Percentiles rank a stretch among this genome's conserved stretches.
Conservation (phyloP, 805 yeast genomes). For the Sugiyamaella americana region DNA sequence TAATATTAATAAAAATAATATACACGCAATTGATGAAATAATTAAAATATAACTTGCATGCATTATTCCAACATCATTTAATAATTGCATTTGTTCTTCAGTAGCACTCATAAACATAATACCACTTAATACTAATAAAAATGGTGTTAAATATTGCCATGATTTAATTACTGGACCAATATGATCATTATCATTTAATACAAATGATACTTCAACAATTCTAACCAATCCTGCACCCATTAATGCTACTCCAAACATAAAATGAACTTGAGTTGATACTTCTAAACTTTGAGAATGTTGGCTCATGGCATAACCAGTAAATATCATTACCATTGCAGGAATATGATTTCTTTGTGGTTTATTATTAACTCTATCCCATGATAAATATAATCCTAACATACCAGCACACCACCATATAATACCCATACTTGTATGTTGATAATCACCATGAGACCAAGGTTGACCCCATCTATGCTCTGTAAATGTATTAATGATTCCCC, state of each 20-base stretch:
- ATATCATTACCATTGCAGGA: conserved; percentile 75
- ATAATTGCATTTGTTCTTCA: conserved; percentile 75
- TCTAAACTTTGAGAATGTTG: conserved; percentile 72
- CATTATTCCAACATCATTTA: conserved; percentile 70
- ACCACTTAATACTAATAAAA: conserved; percentile 73
- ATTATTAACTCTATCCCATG: conserved; percentile 48
- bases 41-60: conserved; percentile 77
- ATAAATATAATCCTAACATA: conserved; percentile 69
- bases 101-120: conserved; percentile 85
- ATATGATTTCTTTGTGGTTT: conserved; percentile 57
- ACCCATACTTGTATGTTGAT: conserved; percentile 95
- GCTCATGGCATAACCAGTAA: conserved; percentile 94
- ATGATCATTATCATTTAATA: conserved; percentile 52
- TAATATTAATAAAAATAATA: conserved; percentile 62
- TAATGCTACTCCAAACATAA: conserved; percentile 74
- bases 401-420: conserved; percentile 97
- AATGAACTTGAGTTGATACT: conserved; percentile 83
- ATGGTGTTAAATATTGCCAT: conserved; percentile 84
- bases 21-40: conserved; percentile 64
- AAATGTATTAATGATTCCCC: conserved; percentile 94
- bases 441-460: conserved; percentile 87
- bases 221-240: conserved; percentile 74
- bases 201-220: conserved; percentile 70
- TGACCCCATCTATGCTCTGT: conserved; percentile 98
- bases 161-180: conserved; percentile 39